Conservation (phyloP, 2,329 filamentous ascomycete genomes). For the Apiospora phragmitis region DNA sequence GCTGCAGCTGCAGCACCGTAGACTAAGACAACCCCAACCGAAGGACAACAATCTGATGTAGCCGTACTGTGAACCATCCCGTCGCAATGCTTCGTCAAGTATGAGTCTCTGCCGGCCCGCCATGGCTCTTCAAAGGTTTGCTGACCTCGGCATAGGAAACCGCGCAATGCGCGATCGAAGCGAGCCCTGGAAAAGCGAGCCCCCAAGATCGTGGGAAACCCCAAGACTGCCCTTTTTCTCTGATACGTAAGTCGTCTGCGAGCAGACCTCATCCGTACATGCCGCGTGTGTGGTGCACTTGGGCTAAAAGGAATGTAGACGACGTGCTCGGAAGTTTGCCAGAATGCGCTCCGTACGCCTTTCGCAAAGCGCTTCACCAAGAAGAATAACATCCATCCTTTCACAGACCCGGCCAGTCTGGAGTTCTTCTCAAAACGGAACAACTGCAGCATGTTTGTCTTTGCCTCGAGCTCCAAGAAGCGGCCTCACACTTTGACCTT, state of each 20-base stretch:
- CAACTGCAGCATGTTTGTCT: constrained; percentile 82
- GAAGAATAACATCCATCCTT: constrained; percentile 94
- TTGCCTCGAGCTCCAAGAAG: constrained; percentile 86
- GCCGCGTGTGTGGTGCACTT: too few species aligned
- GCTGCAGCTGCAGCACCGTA: too few species aligned
- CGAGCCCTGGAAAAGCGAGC: constrained; percentile 91
- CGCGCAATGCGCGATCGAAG: constrained; percentile 82
- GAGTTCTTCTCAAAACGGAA: constrained; percentile 98
- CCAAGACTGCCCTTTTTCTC: constrained; percentile 87
- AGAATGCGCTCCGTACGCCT: constrained; percentile 83
- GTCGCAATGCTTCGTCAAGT: constrained; percentile 16
- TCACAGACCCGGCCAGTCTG: constrained; percentile 83
- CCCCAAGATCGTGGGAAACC: constrained; percentile 85
- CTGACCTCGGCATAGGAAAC: constrained; percentile 47
- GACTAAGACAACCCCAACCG: background rate
- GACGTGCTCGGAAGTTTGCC: constrained; percentile 77
- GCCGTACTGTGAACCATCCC: background rate
- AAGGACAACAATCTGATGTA: background rate
- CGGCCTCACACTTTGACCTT: constrained; percentile 88
- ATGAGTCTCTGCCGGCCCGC: background rate
- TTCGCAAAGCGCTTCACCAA: constrained; percentile 90
- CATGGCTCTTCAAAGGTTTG: background rate
- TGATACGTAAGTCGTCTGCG: constrained; percentile 7
- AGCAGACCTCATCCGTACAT: background rate
- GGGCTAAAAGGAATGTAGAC: constrained; percentile 56